Evolutionary conservation across 2,329 filamentous ascomycete species (phyloP).

Genomic region (Hortaea sp.): DNA sequence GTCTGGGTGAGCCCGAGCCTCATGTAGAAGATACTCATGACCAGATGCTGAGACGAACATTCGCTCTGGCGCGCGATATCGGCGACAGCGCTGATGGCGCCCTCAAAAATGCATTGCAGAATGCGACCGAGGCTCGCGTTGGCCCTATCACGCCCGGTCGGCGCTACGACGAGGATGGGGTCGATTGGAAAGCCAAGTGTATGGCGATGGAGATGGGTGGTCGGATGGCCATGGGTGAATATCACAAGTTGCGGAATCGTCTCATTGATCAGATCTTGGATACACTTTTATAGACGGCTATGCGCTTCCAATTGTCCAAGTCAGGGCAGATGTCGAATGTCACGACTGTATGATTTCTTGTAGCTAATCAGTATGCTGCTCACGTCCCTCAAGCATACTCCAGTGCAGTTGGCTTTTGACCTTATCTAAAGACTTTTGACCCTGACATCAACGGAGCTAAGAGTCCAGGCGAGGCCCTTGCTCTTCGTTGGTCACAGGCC

Average conservation of each 20-base stretch:
- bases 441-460: no score
- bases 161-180: slow-evolving; percentile 7
- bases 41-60: slow-evolving; percentile 9
- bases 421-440: no score
- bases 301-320: no score
- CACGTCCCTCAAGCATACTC: no score
- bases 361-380: no score
- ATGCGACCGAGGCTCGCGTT: background rate
- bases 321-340: no score
- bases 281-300: background rate
- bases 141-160: background rate
- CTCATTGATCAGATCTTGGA: background rate
- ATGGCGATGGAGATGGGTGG: slow-evolving; percentile 22
- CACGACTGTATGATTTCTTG: no score
- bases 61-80: slow-evolving; percentile 11
- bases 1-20: slow-evolving; percentile 5
- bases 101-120: background rate
- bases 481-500: no score
- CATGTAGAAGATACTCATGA: slow-evolving; percentile 12
- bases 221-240: slow-evolving; percentile 22
- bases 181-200: slow-evolving; percentile 23
- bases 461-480: no score
- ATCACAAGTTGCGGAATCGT: slow-evolving; percentile 16
- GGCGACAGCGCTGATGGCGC: background rate
- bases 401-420: no score